Base-by-base conservation (phyloP, 768 basidiomycete species). In the Termitomyces sp. region DNA sequence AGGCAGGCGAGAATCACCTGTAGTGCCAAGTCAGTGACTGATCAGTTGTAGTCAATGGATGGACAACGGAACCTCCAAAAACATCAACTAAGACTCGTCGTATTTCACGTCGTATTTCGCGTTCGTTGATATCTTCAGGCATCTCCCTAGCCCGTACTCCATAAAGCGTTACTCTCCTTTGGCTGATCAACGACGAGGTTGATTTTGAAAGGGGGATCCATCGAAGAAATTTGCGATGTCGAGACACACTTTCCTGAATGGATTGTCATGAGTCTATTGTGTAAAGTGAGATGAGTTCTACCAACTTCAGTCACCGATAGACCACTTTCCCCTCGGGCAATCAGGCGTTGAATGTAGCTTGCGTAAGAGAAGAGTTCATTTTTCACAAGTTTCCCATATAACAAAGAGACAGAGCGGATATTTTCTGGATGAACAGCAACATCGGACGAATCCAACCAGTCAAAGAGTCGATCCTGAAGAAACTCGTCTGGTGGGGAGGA, bases 381-480 rank as follows among this genome's bases (percentile, higher is more conserved):
- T 66, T 84, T 83, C 13, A 89, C 81, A 2, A 94, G 77, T 66
- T 88, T 85, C 3, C 85, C 90, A 55, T 84, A 90, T 7, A 93
- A 71, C 16, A 86, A 71, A 10, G 89, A 79, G 28, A 91, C 79
- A n/a, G 81, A 70, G 32, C 77, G 73, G 3, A 89, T 72, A 63
- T 85, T 88, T 6, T 70, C 71, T 14, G 67, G 56, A 32, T 90
- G 82, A 1, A 76, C 80, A 3, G 86, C 86, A 18, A 82, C 79
- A 6, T 84, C 80, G 10, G 80, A 86, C 1, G 75, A 74, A 65
- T 93, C 88, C 28, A 93, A 71, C 92, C 92, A 94, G 52, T 88
- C 84, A 63, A 94, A 92, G 10, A 94, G 71, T 59, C 84, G 76
- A 60, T 92, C 87, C 61, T 93, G 91, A 7, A 93, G 71, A 55